These are phyloP conservation scores for Choanephora cucurbitarum DNA, from an alignment of 371 early-diverging fungal genomes.

Conservation along the genomic window DNA sequence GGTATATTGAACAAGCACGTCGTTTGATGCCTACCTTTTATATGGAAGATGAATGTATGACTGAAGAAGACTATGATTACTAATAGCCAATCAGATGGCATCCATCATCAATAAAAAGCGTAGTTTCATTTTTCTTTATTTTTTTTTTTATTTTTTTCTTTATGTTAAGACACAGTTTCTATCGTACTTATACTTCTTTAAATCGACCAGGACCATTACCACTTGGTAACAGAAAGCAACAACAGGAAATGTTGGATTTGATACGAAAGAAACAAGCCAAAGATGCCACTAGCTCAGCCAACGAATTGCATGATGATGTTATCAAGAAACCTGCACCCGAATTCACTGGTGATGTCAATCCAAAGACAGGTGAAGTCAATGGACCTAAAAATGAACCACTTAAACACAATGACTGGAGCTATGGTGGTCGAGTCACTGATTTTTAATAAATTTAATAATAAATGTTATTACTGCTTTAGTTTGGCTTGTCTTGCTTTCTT, in stretches of 20 bases:
- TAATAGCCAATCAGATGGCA: constrained; percentile 1
- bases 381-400: constrained; percentile 88
- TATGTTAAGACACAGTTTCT: constrained; percentile 21
- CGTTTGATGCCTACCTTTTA: constrained; percentile 50
- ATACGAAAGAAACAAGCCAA: constrained; percentile 53
- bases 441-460: constrained; percentile 51
- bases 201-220: constrained; percentile 74
- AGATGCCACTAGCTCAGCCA: constrained; percentile 32
- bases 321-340: constrained; percentile 49
- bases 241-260: constrained; percentile 75
- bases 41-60: constrained; percentile 38
- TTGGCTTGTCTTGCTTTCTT: constrained; percentile 55
- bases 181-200: constrained; percentile 39
- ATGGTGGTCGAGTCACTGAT: constrained; percentile 82
- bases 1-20: constrained; percentile 41
- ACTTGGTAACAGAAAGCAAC: constrained; percentile 67
- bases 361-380: constrained; percentile 77
- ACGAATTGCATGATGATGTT: constrained; percentile 63
- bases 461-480: constrained; percentile 16
- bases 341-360: constrained; percentile 80
- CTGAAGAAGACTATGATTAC: constrained; percentile 30
- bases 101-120: no score
- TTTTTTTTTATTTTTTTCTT: no score
- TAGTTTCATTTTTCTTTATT: no score
- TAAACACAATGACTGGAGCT: constrained; percentile 89